Evolutionary conservation across 1,284 basidiomycete species (phyloP), one percentile per base, ranked within the genome.

Genomic region (Cutaneotrichosporon mucoides): DNA sequence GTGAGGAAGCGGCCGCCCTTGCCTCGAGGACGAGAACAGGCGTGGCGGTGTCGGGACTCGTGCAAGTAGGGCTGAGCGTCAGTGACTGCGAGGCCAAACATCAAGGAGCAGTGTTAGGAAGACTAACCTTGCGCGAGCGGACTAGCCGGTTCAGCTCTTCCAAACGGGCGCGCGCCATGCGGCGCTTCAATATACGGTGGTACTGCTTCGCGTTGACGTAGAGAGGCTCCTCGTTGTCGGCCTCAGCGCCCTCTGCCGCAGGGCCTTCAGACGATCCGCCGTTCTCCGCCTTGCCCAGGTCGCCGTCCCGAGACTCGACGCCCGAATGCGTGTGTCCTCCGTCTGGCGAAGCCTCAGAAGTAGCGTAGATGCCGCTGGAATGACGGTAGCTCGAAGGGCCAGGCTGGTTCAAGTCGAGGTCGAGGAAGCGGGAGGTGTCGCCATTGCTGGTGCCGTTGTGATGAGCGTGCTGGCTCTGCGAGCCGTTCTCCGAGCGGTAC

Each of bases 131-230:
- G 72, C 93, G 83, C 76, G 93, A 89, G 68, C 87, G 84, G 56
- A 91, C 93, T 62, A 97, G 84, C 64, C 92, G 83, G 70, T 95
- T 92, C 55, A 97, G 83, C 78, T 96, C 93, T 71, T 95, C 92
- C 52, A 96, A 82, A 37, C 94, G 82, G 2, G 91, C 90, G 43
- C 93, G 81, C 6, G 92, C 92, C 66, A 89, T 84, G 56, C 93
- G 84, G 61, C 93, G 84, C 81, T 96, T 96, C 73, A 97, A 83
- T 73, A 97, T 97, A 69, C 94, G 88, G 71, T 93, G 91, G 76
- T 96, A 97, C 79, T 97, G 93, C 76, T 97, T 97, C 53, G 93
- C 93, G 72, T 97, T 97, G 64, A 97, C 94, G 79, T 94, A 95
- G 66, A 96, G 85, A 35, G 93, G 93, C 74, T 96, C 92, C 69